Evolutionary conservation across 768 basidiomycete genomes (phyloP).

Genomic region (Mycena vulgaris): DNA sequence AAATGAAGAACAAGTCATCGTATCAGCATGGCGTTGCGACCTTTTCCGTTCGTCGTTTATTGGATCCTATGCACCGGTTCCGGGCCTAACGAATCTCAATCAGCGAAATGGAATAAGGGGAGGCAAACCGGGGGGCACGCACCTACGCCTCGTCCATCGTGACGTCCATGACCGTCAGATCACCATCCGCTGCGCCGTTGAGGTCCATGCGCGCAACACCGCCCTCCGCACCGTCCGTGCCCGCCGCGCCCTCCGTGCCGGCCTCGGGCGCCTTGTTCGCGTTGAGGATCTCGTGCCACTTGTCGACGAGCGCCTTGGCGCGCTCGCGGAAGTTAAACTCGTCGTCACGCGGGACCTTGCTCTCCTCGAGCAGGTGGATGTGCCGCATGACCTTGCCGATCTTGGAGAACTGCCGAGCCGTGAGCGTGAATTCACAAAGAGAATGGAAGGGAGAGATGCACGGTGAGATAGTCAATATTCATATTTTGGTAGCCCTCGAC

Average conservation of each 20-base stretch:
- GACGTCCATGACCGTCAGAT: constrained; percentile 3
- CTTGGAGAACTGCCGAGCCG: constrained; percentile 75
- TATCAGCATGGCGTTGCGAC: too few species aligned
- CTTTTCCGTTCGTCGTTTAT: too few species aligned
- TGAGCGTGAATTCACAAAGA: constrained; percentile 29
- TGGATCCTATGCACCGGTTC: too few species aligned
- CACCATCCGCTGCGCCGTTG: constrained; percentile 44
- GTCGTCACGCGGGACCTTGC: constrained; percentile 75
- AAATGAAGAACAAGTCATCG: too few species aligned
- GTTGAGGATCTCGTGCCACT: constrained; percentile 73
- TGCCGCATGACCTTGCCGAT: constrained; percentile 93
- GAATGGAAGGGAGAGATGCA: constrained; percentile 41
- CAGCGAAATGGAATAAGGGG: too few species aligned
- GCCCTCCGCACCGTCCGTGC: not conserved
- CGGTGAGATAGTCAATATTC: constrained; percentile 79
- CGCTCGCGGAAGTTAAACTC: constrained; percentile 79
- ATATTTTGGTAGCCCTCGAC: constrained; percentile 85
- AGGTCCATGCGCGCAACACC: constrained; percentile 46
- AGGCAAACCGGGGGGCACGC: not conserved
- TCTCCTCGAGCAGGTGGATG: constrained; percentile 70
- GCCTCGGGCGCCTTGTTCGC: constrained; percentile 47
- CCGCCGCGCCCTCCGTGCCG: constrained; percentile 46
- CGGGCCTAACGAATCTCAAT: too few species aligned
- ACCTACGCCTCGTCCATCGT: constrained; percentile 13
- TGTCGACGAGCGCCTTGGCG: constrained; percentile 77